phyloP scores from a whole-genome alignment of 306 rosid genomes.

The Betula pendula region DNA sequence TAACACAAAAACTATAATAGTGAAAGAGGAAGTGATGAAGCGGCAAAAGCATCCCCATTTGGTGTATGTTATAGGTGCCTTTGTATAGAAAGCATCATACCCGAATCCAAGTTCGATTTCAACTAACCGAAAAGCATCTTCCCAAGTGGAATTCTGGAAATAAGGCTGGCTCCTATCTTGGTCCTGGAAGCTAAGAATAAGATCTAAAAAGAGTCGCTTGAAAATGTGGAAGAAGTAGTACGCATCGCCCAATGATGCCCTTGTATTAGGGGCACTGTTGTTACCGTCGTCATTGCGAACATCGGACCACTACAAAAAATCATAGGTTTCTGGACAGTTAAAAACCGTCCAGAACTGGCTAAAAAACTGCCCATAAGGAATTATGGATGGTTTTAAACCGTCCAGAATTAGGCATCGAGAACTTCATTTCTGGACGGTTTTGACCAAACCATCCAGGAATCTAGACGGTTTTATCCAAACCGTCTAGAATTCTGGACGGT shows the following conservation, averaged over 20 bases:
- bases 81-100: neutral
- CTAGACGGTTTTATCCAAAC: too few species aligned
- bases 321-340: too few species aligned
- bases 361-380: too few species aligned
- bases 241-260: neutral
- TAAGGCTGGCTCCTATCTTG: neutral
- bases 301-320: too few species aligned
- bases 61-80: neutral
- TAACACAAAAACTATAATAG: neutral
- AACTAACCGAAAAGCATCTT: neutral
- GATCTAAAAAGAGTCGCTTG: conserved; percentile 1
- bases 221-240: neutral
- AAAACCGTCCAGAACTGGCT: too few species aligned
- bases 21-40: neutral
- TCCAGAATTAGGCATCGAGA: too few species aligned
- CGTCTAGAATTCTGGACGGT: too few species aligned
- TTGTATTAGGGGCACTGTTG: neutral
- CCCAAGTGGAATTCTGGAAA: neutral
- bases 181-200: neutral
- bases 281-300: neutral
- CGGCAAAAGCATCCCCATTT: neutral
- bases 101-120: neutral
- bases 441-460: too few species aligned
- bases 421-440: too few species aligned
- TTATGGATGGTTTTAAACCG: too few species aligned